Evolutionary conservation across 192 early-diverging fungal species (phyloP).

Genomic region (Entophlyctis luteolus): DNA sequence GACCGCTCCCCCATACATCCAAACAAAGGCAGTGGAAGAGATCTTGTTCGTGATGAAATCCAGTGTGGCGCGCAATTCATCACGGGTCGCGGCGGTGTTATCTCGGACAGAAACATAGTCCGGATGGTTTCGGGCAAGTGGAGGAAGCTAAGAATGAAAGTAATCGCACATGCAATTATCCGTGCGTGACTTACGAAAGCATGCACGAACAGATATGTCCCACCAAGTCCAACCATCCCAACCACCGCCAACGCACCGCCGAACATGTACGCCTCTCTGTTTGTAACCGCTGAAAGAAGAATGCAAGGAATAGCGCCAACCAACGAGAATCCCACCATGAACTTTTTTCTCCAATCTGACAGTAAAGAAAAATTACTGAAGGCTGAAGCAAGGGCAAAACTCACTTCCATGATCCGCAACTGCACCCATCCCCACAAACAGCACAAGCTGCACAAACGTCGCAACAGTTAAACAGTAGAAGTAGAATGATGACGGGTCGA

Average conservation of each 20-base stretch:
- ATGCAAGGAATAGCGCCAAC: constrained; percentile 1
- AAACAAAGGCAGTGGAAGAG: constrained; percentile 21
- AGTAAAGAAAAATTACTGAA: background rate
- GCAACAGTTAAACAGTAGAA: constrained; percentile 30
- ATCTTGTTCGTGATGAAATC: constrained; percentile 26
- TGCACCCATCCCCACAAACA: constrained; percentile 21
- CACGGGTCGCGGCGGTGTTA: background rate
- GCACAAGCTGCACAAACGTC: constrained; percentile 24
- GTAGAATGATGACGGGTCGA: constrained; percentile 24
- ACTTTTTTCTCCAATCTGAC: constrained; percentile 17
- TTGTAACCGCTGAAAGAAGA: constrained; percentile 2
- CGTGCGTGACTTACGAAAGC: too few relatives aligned
- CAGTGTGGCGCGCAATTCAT: background rate
- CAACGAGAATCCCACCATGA: constrained; percentile 22
- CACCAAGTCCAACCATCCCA: background rate
- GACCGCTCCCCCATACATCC: constrained; percentile 17
- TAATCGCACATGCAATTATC: too few relatives aligned
- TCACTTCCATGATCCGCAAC: background rate
- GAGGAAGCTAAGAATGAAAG: constrained; percentile 21
- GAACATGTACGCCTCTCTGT: background rate
- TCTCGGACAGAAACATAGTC: background rate
- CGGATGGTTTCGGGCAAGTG: constrained; percentile 14
- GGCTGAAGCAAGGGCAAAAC: constrained; percentile 20
- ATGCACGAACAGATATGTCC: constrained; percentile 26
- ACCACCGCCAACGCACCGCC: background rate